phyloP scores from a whole-genome alignment of 768 basidiomycete species.

The Piloderma croceum region DNA sequence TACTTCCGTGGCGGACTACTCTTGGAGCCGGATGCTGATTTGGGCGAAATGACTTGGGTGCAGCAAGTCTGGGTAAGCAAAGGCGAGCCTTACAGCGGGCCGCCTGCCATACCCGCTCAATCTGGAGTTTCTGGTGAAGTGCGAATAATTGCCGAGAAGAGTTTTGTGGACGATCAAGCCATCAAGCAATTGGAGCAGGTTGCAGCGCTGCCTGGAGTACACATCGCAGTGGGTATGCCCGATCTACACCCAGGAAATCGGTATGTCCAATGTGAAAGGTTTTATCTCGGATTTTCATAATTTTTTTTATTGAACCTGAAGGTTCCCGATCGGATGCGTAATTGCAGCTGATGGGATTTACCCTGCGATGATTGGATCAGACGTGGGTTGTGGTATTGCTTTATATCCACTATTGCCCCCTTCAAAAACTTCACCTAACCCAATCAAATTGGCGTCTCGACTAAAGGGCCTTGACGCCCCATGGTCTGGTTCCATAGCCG shows the following conservation, averaged over 20 bases:
- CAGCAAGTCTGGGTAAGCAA: slow-evolving; percentile 29
- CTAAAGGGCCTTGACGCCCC: slow-evolving; percentile 32
- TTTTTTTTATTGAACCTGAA: background rate
- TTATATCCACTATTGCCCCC: slow-evolving; percentile 28
- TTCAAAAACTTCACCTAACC: slow-evolving; percentile 19
- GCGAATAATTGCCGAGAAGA: slow-evolving; percentile 26
- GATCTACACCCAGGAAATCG: slow-evolving; percentile 35
- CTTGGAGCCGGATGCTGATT: slow-evolving; percentile 15
- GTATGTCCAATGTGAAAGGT: slow-evolving; percentile 33
- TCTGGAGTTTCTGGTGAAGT: slow-evolving; percentile 17
- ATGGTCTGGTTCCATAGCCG: slow-evolving; percentile 28
- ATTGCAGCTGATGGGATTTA: slow-evolving; percentile 32
- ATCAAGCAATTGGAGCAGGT: slow-evolving; percentile 28
- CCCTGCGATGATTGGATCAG: slow-evolving; percentile 35
- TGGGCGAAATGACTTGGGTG: slow-evolving; percentile 19
- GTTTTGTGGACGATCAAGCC: slow-evolving; percentile 28
- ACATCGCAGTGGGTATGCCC: slow-evolving; percentile 31
- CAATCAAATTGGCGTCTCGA: slow-evolving; percentile 25
- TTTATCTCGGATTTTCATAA: background rate
- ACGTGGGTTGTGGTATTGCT: slow-evolving; percentile 35
- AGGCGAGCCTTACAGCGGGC: slow-evolving; percentile 30
- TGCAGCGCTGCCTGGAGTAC: slow-evolving; percentile 24
- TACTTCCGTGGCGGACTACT: slow-evolving; percentile 26
- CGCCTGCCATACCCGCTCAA: slow-evolving; percentile 12
- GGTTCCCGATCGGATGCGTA: slow-evolving; percentile 24